These are phyloP conservation scores for Dendrobium catenatum DNA, from an alignment of 106 monocot genomes.

Conservation along the genomic window DNA sequence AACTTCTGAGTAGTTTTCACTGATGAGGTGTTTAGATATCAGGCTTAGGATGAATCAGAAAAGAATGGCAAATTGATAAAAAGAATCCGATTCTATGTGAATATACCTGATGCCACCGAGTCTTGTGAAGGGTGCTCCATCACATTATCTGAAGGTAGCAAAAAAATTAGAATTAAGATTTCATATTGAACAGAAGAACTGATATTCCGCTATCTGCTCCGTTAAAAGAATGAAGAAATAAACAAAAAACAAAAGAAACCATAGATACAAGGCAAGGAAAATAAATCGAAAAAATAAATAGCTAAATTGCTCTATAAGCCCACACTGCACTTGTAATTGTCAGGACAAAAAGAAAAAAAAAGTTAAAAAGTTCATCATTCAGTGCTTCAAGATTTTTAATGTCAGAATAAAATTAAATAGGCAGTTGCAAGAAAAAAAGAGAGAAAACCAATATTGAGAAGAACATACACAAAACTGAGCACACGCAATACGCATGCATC, in stretches of 20 bases:
- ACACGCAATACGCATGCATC: background rate
- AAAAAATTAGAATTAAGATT: background rate
- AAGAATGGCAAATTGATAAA: background rate
- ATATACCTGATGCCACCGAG: background rate
- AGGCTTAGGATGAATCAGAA: background rate
- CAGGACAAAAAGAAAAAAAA: background rate
- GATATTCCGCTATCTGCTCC: background rate
- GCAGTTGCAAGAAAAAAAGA: background rate
- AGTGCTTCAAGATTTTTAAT: background rate
- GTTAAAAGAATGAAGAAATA: background rate
- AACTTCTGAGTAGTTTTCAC: conserved; percentile 7
- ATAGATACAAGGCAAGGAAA: background rate
- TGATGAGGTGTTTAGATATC: background rate
- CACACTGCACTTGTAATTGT: background rate
- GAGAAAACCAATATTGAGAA: background rate
- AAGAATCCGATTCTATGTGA: background rate
- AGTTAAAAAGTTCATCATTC: background rate
- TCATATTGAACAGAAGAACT: background rate
- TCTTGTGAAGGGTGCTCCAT: conserved; percentile 2
- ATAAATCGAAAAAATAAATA: background rate
- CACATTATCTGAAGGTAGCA: background rate
- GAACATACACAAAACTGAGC: background rate
- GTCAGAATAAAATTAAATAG: background rate
- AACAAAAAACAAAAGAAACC: background rate
- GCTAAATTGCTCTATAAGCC: background rate